Base-by-base conservation (phyloP, 768 basidiomycete genomes). In the Polyporus arcularius region DNA sequence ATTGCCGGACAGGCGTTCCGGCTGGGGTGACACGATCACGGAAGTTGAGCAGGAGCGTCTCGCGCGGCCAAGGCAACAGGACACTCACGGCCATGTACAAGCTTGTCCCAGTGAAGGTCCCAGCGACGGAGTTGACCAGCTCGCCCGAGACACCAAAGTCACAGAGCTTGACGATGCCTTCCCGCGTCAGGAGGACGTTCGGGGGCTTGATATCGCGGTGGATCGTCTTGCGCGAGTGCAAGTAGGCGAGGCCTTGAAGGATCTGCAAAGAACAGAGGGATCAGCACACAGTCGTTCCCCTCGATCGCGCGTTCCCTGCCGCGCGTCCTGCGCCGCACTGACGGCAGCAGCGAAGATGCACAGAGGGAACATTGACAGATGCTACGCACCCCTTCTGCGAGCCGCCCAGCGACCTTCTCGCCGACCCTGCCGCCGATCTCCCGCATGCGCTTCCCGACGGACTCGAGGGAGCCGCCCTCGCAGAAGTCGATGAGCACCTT, bases 121-220 rank as follows among this genome's bases (percentile, higher is more conserved):
- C 92, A 15, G 97, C 97, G 63, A 91, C 75, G 53, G 91, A 94
- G 70, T 90, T 87, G 67, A 98, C 87, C 26, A 99, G 82, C 75
- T 97, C 93, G 43, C 96, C 97, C 30, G 96, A 98, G 18, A 98
- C 97, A 35, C 97, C 97, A 71, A 99, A 99, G 75, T 99, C 97
- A 72, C 85, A 88, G 4, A 99, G 81, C 73, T 95, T 97, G 71
- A 98, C 88, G 49, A 94, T 75, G 32, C 97, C 97, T 70, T 94
- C 88, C 49, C 85, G 83, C 40, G 94, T 93, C 60, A 98, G 80
- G 48, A 99, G 85, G 56, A 98, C 85, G 72, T 96, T 96, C 18
- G 94, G 92, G 21, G 94, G 94, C 70, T 96, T 96, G 75, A 96
- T 94, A 73, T 96, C 94, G 70, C 97, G 84, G 73, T 99, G 97